These are phyloP conservation scores for Infundibulicybe gibba DNA, from an alignment of 768 basidiomycete species.

Conservation along the genomic window DNA sequence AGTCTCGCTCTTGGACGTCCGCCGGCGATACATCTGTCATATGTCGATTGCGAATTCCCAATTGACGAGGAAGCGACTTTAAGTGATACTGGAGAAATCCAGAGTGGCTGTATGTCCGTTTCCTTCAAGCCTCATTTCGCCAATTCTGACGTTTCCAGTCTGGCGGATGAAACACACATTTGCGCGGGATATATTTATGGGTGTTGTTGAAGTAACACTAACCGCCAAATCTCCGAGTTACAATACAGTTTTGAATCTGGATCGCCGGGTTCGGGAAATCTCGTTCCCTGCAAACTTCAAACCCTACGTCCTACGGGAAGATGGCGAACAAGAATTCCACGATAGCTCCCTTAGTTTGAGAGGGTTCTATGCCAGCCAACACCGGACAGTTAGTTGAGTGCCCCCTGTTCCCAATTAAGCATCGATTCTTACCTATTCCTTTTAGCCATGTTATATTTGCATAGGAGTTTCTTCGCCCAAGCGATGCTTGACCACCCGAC, in stretches of 20 bases:
- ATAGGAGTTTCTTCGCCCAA: constrained; percentile 56
- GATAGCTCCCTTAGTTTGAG: constrained; percentile 47
- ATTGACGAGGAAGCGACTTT: constrained; percentile 48
- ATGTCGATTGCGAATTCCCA: constrained; percentile 61
- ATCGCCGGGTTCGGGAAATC: constrained; percentile 45
- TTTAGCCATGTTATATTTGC: constrained; percentile 50
- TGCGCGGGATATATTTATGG: constrained; percentile 43
- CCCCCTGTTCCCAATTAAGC: background rate
- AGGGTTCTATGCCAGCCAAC: constrained; percentile 54
- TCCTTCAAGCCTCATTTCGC: background rate
- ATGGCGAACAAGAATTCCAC: constrained; percentile 43
- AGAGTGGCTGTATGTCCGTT: constrained; percentile 44
- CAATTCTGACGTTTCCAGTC: constrained; percentile 26
- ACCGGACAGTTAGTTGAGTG: constrained; percentile 49
- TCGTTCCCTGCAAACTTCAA: constrained; percentile 43
- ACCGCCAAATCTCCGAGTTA: constrained; percentile 44
- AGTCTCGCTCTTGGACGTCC: constrained; percentile 57
- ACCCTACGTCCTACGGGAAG: constrained; percentile 38
- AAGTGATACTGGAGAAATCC: constrained; percentile 37
- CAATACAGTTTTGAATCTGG: constrained; percentile 44
- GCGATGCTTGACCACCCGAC: constrained; percentile 50
- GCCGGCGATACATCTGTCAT: constrained; percentile 53
- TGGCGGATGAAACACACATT: constrained; percentile 58
- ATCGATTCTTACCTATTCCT: background rate
- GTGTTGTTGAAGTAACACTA: constrained; percentile 45